phyloP scores from a whole-genome alignment of 345 rosid genomes.

The Xanthoceras sorbifolium region DNA sequence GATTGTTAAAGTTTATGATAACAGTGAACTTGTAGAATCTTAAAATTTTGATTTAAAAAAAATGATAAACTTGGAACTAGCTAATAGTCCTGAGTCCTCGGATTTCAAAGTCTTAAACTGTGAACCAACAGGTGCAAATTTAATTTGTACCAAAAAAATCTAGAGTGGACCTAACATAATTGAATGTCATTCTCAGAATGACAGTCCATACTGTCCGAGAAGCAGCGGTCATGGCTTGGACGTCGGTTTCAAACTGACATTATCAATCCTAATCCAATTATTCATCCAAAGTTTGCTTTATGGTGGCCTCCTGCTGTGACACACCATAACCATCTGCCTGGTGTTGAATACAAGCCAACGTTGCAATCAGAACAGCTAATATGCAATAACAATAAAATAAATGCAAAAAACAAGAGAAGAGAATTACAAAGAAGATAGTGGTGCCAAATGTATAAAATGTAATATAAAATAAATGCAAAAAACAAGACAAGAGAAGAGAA shows the following conservation, averaged over 20 bases:
- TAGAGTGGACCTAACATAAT: constrained; percentile 13
- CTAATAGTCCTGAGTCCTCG: too few species aligned
- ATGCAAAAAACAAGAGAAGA: too few species aligned
- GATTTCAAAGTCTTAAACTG: too few species aligned
- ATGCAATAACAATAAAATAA: background rate
- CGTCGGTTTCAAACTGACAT: constrained; percentile 14
- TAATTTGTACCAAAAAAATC: background rate
- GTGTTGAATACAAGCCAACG: background rate
- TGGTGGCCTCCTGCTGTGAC: background rate
- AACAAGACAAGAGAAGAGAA: background rate
- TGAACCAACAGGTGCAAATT: too few species aligned
- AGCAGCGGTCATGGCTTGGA: background rate
- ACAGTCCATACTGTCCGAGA: constrained; percentile 3
- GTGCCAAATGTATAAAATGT: too few species aligned
- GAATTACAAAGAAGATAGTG: too few species aligned
- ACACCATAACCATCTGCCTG: background rate
- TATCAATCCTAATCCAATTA: background rate
- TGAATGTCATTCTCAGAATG: background rate
- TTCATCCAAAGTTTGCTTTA: background rate
- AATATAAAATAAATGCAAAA: too few species aligned
- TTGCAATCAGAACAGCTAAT: background rate
- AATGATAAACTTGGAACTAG: too few species aligned
- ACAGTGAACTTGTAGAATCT: too few species aligned
- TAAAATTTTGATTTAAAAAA: too few species aligned
- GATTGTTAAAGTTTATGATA: too few species aligned